phyloP scores from a whole-genome alignment of 345 rosid genomes.

The Rhizophora mangle region DNA sequence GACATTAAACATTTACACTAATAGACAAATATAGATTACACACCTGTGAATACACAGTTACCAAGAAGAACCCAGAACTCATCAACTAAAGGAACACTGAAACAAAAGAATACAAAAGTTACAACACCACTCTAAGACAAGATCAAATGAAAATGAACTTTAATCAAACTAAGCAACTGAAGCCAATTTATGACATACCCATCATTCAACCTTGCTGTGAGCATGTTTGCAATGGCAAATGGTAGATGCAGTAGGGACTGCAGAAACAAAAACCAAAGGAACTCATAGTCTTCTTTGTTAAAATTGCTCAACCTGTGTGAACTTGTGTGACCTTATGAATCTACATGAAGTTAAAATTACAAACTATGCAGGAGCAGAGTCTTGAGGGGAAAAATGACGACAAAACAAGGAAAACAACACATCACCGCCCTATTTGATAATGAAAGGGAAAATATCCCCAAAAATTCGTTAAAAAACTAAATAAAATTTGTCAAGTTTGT shows the following conservation, averaged over 20 bases:
- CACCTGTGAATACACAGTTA: conserved; percentile 80
- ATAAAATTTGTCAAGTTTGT: neutral
- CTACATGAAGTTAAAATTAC: no score
- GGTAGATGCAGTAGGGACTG: conserved; percentile 93
- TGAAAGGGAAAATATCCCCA: neutral
- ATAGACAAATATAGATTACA: neutral
- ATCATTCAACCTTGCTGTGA: conserved; percentile 83
- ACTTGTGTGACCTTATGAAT: no score
- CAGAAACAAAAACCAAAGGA: conserved; percentile 14
- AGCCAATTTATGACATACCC: conserved; percentile 52
- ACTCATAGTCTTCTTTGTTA: neutral
- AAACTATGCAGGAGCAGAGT: neutral
- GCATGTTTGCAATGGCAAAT: conserved; percentile 87
- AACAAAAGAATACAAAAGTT: conserved; percentile 17
- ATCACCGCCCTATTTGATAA: neutral
- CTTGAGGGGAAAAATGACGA: neutral
- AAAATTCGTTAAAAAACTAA: neutral
- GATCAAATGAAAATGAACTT: neutral
- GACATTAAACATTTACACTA: neutral
- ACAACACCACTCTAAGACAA: conserved; percentile 4
- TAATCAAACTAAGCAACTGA: no score
- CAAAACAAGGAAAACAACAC: neutral
- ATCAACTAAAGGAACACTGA: conserved; percentile 86
- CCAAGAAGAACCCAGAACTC: conserved; percentile 94
- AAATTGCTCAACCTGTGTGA: no score